phyloP scores from a whole-genome alignment of 148 eudicot species.

The Heliamphora exappendiculata region DNA sequence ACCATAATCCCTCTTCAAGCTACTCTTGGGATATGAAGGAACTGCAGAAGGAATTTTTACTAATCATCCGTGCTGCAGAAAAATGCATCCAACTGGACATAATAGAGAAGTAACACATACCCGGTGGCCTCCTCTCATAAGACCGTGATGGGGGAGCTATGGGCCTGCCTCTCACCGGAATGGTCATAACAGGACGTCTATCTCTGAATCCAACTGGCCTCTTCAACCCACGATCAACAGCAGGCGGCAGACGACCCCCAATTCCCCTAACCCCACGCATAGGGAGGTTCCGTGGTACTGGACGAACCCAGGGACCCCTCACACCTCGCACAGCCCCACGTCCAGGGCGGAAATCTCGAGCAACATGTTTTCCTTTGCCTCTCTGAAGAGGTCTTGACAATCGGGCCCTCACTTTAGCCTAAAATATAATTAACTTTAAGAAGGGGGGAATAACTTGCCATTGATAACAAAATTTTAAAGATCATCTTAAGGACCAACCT shows the following conservation, averaged over 20 bases:
- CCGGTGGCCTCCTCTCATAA: constrained; percentile 83
- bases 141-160: constrained; percentile 69
- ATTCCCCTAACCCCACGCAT: constrained; percentile 42
- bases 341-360: constrained; percentile 51
- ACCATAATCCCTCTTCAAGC: constrained; percentile 60
- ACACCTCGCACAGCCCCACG: constrained; percentile 41
- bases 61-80: neutral
- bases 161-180: constrained; percentile 65
- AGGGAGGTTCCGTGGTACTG: constrained; percentile 55
- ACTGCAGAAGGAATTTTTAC: constrained; percentile 32
- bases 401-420: constrained; percentile 93
- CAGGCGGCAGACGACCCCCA: constrained; percentile 46
- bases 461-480: neutral
- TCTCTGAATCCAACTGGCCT: constrained; percentile 56
- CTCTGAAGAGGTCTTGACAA: constrained; percentile 89
- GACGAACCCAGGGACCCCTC: constrained; percentile 78
- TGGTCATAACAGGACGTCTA: constrained; percentile 49
- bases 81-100: neutral
- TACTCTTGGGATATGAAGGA: constrained; percentile 72
- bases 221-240: constrained; percentile 44
- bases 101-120: constrained; percentile 30
- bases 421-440: constrained; percentile 3
- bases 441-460: neutral
- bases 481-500: constrained; percentile 37
- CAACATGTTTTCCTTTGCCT: constrained; percentile 57